These are phyloP conservation scores for Trypanosoma vivax DNA, from an alignment of 208 protist species.

Conservation along the genomic window DNA sequence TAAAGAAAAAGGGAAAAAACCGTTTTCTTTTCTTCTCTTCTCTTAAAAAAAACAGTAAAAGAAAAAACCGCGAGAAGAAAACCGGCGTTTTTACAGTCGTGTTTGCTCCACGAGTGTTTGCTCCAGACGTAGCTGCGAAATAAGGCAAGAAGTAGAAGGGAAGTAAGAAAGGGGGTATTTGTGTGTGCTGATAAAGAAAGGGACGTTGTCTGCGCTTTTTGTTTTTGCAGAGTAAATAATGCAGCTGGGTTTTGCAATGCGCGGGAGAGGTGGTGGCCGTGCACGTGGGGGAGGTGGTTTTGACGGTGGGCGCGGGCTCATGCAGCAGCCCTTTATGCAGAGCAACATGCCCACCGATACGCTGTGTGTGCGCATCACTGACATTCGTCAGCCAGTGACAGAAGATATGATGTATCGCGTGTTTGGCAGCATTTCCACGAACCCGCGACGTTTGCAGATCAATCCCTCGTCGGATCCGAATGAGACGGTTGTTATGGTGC, in stretches of 20 bases:
- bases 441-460: conserved; percentile 49
- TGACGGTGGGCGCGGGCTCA: conserved; percentile 5
- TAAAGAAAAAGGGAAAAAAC: too few species aligned
- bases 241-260: too few species aligned
- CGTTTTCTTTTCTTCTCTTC: too few species aligned
- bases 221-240: background rate
- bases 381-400: conserved; percentile 75
- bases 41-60: too few species aligned
- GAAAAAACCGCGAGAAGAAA: too few species aligned
- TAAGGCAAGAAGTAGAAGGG: too few species aligned
- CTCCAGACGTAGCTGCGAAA: too few species aligned
- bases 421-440: conserved; percentile 72
- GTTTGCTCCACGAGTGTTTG: too few species aligned
- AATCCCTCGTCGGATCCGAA: conserved; percentile 40
- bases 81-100: too few species aligned
- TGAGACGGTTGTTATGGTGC: conserved; percentile 65
- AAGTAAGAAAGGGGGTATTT: too few species aligned
- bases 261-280: conserved; percentile 27
- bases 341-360: conserved; percentile 46
- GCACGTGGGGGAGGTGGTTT: conserved; percentile 18
- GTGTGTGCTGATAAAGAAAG: too few species aligned
- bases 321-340: conserved; percentile 16
- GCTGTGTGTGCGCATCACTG: conserved; percentile 61
- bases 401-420: conserved; percentile 83
- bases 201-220: too few species aligned